Base-by-base conservation (phyloP, 768 basidiomycete genomes). In the Hypholoma sublateritium region DNA sequence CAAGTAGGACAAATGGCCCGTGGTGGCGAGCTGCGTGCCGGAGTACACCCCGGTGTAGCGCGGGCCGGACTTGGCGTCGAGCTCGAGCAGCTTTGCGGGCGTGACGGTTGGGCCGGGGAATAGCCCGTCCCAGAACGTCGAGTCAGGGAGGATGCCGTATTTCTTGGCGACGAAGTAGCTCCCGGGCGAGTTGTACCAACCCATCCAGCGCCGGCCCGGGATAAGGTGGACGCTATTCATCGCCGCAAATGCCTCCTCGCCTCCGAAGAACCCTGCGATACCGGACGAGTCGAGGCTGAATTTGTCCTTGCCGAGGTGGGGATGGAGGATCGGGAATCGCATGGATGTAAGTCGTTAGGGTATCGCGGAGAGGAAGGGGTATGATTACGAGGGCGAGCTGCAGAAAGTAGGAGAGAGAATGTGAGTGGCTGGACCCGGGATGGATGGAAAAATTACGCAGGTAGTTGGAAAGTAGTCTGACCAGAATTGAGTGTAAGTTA, bases 131-230 rank as follows among this genome's bases (percentile, higher is more conserved):
- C 59, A 60, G 32, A 60, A 52, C 7, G 34, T 51, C 0, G 50
- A 45, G 24, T 44, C 28, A 4, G 59, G 50, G 9, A 60, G 37
- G 9, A 56, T 49, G 0, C 59, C 59, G 37, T 60, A 60, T 50
- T 60, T 60, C 41, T 56, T 60, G n/a, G 59, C 55, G 4, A 60
- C 59, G 46, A 50, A 52, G 28, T 60, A 60, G 25, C 55, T 56
- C n/a, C 59, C 59, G 1, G 59, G 59, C 3, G 55, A 60, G 35
- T 60, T 60, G 47, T 60, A 60, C 59, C 59, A 60, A 3, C 59
- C 59, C 16, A 60, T 42, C 59, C 55, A 53, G 34, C 59, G 55
- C 13, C 59, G 42, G 28, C 39, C 45, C 11, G 50, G 54, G n/a
- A 60, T 47, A 22, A 60, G 59, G 39, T 60, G 55, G 13, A 60